Percentiles rank a stretch among this genome's conserved stretches.
These are phyloP conservation scores for Lactarius indigo DNA, from an alignment of 768 basidiomycete species.

Conservation along the genomic window DNA sequence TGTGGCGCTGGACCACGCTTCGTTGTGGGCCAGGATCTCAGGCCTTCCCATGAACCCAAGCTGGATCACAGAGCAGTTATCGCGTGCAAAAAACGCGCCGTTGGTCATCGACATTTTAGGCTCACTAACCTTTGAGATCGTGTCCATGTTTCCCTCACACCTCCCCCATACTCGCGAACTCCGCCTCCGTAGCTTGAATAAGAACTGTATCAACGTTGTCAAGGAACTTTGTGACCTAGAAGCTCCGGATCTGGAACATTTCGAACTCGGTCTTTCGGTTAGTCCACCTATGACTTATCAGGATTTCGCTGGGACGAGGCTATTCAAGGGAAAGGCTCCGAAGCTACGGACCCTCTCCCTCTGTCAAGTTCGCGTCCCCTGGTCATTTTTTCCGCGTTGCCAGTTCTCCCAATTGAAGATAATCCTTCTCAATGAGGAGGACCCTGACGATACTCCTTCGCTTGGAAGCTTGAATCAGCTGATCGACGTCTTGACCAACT, in stretches of 20 bases:
- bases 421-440: not conserved
- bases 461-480: not conserved
- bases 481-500: not conserved
- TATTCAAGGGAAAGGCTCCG: slow-evolving; percentile 6
- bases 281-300: not conserved
- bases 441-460: not conserved
- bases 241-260: slow-evolving; percentile 9
- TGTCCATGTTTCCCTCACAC: not conserved
- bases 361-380: not conserved
- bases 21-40: slow-evolving; percentile 9
- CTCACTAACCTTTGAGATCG: not conserved
- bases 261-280: not conserved
- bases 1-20: slow-evolving; percentile 14
- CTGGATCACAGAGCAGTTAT: slow-evolving; percentile 12
- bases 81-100: slow-evolving; percentile 1
- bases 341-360: slow-evolving; percentile 6
- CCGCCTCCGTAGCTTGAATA: not conserved
- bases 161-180: slow-evolving; percentile 12
- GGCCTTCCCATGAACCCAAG: not conserved
- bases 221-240: not conserved
- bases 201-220: not conserved
- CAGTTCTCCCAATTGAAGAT: slow-evolving; percentile 12
- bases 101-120: not conserved
- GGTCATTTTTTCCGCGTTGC: slow-evolving; percentile 6
- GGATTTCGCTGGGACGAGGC: not conserved